These are phyloP conservation scores for Ottelia alismoides DNA, from an alignment of 106 monocot species.

Conservation along the genomic window DNA sequence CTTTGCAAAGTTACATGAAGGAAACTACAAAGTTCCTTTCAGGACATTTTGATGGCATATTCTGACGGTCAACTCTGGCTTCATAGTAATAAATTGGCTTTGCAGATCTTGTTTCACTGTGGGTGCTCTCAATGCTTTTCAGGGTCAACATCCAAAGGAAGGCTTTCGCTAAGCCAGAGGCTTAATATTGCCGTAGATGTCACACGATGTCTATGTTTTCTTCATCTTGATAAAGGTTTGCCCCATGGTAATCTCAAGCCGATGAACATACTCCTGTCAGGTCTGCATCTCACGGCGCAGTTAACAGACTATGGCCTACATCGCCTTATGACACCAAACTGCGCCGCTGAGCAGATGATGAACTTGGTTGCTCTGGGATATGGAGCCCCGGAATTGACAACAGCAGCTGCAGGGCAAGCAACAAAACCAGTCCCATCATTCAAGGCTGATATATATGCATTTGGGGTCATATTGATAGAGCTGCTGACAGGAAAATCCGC, in stretches of 20 bases:
- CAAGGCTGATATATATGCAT: slow-evolving; percentile 8
- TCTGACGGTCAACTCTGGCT: no score
- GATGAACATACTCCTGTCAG: slow-evolving; percentile 6
- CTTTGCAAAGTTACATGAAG: no score
- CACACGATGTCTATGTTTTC: slow-evolving; percentile 5
- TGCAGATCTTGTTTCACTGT: no score
- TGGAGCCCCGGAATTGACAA: slow-evolving; percentile 11
- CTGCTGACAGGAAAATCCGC: slow-evolving; percentile 9
- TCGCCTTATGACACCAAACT: slow-evolving; percentile 7
- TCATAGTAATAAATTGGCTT: no score
- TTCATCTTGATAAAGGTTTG: slow-evolving; percentile 9
- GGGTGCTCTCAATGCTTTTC: no score
- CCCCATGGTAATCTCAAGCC: slow-evolving; percentile 20
- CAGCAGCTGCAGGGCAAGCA: no score
- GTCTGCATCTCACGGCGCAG: slow-evolving; percentile 3
- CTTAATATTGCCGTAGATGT: slow-evolving; percentile 6
- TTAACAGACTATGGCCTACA: slow-evolving; percentile 16
- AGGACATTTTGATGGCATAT: no score
- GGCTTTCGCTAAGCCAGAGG: slow-evolving; percentile 5
- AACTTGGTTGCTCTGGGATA: slow-evolving; percentile 12
- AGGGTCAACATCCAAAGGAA: not conserved
- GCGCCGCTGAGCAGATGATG: slow-evolving; percentile 5
- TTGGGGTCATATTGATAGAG: slow-evolving; percentile 15
- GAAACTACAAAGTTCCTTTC: no score
- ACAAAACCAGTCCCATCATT: slow-evolving; percentile 3